Conservation (phyloP, 1,284 basidiomycete species). For the Cryptococcus deneoformans region DNA sequence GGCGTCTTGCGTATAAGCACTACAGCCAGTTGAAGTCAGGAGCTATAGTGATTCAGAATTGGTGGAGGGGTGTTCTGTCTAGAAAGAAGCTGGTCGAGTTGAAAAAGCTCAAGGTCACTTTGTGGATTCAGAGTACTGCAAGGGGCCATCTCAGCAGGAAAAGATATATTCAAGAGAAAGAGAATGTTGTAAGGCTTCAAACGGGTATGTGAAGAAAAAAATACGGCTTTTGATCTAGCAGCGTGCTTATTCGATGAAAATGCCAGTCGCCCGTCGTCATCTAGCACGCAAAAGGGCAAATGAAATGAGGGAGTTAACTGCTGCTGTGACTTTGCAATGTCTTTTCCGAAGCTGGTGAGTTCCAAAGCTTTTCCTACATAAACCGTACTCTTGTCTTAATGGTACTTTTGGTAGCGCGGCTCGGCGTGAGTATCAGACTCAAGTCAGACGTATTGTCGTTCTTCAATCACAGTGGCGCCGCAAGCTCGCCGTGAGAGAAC, state of each 20-base stretch:
- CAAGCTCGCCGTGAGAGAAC: constrained; percentile 78
- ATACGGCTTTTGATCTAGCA: not conserved
- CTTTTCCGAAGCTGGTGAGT: constrained; percentile 85
- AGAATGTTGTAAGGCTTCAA: constrained; percentile 72
- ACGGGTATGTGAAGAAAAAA: constrained; percentile 63
- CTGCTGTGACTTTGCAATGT: constrained; percentile 75
- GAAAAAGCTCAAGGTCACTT: constrained; percentile 71
- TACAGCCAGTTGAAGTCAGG: constrained; percentile 71
- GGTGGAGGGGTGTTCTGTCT: constrained; percentile 91
- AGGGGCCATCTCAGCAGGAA: constrained; percentile 73
- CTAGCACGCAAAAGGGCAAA: constrained; percentile 48
- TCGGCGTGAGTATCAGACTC: constrained; percentile 44
- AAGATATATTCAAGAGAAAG: constrained; percentile 63
- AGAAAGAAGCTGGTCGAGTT: constrained; percentile 61
- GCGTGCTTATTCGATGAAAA: not conserved
- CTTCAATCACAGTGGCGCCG: constrained; percentile 92
- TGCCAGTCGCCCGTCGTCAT: constrained; percentile 61
- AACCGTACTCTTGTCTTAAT: too few relatives aligned
- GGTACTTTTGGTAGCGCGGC: too few relatives aligned
- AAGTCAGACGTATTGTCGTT: constrained; percentile 72
- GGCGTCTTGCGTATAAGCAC: constrained; percentile 76
- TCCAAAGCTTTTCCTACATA: too few relatives aligned
- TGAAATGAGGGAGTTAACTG: constrained; percentile 61
- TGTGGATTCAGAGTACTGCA: constrained; percentile 69
- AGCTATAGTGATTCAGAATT: constrained; percentile 84